Conservation (phyloP, 129 eudicot species). For the Flaveria sonorensis region DNA sequence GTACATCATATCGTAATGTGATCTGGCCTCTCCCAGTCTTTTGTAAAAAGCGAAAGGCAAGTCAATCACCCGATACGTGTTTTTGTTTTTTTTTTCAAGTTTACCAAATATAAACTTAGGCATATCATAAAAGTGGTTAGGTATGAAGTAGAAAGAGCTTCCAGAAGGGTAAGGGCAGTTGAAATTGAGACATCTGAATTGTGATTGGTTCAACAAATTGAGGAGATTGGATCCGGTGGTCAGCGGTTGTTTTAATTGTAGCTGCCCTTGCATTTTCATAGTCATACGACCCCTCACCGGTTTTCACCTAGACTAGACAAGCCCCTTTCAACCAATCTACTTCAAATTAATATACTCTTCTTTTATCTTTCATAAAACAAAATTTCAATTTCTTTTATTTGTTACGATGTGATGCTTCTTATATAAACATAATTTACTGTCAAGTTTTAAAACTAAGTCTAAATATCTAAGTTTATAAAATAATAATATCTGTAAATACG, state of each 20-base stretch:
- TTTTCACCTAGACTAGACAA: conserved; percentile 15
- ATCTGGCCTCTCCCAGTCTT: too few relatives aligned
- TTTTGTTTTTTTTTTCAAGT: too few relatives aligned
- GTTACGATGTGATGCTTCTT: too few relatives aligned
- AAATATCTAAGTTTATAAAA: too few relatives aligned
- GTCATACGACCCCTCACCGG: conserved; percentile 29
- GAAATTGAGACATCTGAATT: conserved; percentile 25
- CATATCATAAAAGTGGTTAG: background rate
- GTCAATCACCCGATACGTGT: too few relatives aligned
- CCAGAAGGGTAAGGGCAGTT: conserved; percentile 14
- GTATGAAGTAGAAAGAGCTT: background rate
- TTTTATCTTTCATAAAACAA: too few relatives aligned
- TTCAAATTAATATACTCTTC: background rate
- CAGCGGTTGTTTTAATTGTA: conserved; percentile 16
- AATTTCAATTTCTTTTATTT: too few relatives aligned
- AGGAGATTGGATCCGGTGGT: background rate
- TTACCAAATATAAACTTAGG: background rate
- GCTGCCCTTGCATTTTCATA: conserved; percentile 22
- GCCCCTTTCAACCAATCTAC: background rate
- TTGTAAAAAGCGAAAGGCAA: too few relatives aligned
- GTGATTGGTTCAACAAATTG: conserved; percentile 18
- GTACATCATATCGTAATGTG: too few relatives aligned
- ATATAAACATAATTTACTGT: too few relatives aligned
- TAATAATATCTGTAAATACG: too few relatives aligned
- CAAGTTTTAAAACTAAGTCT: too few relatives aligned